A percentile compares a stretch with the other conserved stretches of the same genome.
Evolutionary conservation across 148 eudicot genomes (phyloP).

Genomic region (Persicaria tinctoria): DNA sequence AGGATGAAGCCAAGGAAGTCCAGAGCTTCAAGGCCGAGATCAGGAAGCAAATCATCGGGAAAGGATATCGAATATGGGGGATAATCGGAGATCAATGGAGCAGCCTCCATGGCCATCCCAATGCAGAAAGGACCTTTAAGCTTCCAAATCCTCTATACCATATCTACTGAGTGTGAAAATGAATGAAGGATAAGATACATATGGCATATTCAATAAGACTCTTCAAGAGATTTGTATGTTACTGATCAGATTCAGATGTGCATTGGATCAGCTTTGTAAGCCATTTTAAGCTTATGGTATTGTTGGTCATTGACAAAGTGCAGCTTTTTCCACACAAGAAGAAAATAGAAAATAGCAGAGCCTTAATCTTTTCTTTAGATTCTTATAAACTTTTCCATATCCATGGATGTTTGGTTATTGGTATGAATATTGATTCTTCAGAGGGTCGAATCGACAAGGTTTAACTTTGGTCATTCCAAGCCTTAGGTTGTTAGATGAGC

Average conservation of each 20-base stretch:
- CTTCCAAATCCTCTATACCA: constrained; percentile 43
- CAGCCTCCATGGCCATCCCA: constrained; percentile 34
- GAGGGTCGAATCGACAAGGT: too few species aligned
- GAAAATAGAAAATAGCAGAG: background rate
- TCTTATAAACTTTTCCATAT: too few species aligned
- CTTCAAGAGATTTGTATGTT: background rate
- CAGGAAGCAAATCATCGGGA: constrained; percentile 28
- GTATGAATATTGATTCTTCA: too few species aligned
- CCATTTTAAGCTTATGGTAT: background rate
- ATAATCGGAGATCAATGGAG: constrained; percentile 47
- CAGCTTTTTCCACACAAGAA: background rate
- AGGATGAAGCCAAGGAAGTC: constrained; percentile 20
- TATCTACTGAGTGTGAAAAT: background rate
- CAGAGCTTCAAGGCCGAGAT: constrained; percentile 31
- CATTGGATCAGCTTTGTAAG: background rate
- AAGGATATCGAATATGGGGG: constrained; percentile 36
- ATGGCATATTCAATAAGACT: background rate
- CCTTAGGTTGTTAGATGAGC: too few species aligned
- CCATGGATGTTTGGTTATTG: too few species aligned
- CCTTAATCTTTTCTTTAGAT: too few species aligned
- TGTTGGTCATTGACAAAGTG: background rate
- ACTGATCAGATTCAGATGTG: background rate
- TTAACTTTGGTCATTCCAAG: too few species aligned
- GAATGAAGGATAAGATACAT: background rate
- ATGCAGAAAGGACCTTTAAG: constrained; percentile 36